These are phyloP conservation scores for Leucocoprinus birnbaumii DNA, from an alignment of 768 basidiomycete species.

Conservation along the genomic window DNA sequence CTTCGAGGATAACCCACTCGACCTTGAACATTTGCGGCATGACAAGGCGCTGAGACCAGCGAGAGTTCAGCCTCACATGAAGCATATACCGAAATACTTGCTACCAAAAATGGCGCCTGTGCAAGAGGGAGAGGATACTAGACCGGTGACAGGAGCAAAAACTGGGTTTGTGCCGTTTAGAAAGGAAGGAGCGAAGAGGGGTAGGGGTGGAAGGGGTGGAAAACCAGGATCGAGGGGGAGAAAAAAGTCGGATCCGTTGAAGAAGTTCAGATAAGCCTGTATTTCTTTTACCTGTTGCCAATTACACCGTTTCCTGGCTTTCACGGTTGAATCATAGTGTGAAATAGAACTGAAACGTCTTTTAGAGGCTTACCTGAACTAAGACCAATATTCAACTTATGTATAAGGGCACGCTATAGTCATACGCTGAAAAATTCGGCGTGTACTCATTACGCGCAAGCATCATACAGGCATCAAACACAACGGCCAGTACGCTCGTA, in stretches of 20 bases:
- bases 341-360: no score
- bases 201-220: constrained; percentile 52
- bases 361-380: no score
- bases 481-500: no score
- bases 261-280: constrained; percentile 48
- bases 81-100: constrained; percentile 91
- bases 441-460: no score
- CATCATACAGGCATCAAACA: no score
- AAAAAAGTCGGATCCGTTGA: constrained; percentile 81
- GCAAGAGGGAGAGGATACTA: constrained; percentile 32
- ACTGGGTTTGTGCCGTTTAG: constrained; percentile 71
- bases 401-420: no score
- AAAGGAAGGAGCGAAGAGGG: constrained; percentile 58
- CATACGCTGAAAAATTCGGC: no score
- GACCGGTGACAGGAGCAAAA: constrained; percentile 8
- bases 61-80: constrained; percentile 90
- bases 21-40: constrained; percentile 89
- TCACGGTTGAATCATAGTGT: background rate
- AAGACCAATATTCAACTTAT: no score
- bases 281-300: background rate
- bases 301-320: background rate
- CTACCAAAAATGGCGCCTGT: constrained; percentile 78
- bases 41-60: constrained; percentile 93
- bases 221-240: constrained; percentile 51
- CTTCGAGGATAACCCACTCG: constrained; percentile 95